A percentile compares a stretch with the other conserved stretches of the same genome.
Conservation (phyloP, 768 basidiomycete genomes). For the Auriscalpium microsporum region DNA sequence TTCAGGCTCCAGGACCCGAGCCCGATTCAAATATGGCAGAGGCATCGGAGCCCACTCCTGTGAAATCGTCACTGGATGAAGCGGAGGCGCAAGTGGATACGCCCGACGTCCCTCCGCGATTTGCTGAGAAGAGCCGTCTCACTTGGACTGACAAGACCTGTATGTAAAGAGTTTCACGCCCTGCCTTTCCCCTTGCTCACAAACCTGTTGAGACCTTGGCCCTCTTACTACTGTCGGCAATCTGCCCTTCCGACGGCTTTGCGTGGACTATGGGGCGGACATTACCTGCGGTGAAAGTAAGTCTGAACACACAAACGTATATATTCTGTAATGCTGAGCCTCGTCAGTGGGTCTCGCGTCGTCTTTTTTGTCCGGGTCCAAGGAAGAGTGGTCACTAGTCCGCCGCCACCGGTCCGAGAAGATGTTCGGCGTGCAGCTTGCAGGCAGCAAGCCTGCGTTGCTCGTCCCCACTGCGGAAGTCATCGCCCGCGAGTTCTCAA, state of each 20-base stretch:
- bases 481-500: conserved; percentile 57
- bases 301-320: conserved; percentile 11
- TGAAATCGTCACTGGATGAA: conserved; percentile 18
- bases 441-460: conserved; percentile 75
- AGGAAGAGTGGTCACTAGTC: conserved; percentile 92
- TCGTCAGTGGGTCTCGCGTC: conserved; percentile 86
- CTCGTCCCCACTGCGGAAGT: conserved; percentile 79
- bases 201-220: conserved; percentile 39
- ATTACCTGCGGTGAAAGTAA: conserved; percentile 93
- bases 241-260: conserved; percentile 90
- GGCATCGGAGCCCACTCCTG: not conserved
- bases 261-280: conserved; percentile 79
- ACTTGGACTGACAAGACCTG: conserved; percentile 85
- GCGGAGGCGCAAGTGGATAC: conserved; percentile 35
- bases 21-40: conserved; percentile 8
- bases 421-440: conserved; percentile 87
- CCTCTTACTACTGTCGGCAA: conserved; percentile 96
- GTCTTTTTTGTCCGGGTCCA: conserved; percentile 81
- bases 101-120: conserved; percentile 63
- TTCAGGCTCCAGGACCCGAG: conserved; percentile 10
- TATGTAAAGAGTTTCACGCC: conserved; percentile 25
- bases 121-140: conserved; percentile 78
- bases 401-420: conserved; percentile 80
- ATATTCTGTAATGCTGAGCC: not conserved
- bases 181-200: conserved; percentile 26